A percentile compares a stretch with the other conserved stretches of the same genome.
Conservation (phyloP, 108 stramenopile genomes). For the Cyclotella distinguenda region DNA sequence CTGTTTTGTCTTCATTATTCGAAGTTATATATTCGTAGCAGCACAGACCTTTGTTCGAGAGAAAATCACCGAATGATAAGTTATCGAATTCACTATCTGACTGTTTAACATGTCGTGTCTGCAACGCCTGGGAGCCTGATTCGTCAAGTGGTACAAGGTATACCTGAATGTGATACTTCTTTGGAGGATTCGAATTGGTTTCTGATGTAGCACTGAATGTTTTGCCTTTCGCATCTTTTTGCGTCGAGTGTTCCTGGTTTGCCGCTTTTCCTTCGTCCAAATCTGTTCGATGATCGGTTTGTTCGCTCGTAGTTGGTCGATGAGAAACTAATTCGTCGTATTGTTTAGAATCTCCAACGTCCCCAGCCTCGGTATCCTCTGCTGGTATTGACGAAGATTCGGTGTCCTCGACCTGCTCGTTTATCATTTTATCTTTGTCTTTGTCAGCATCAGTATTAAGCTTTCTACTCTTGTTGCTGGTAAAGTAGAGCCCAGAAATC, state of each 20-base stretch:
- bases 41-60: slow-evolving; percentile 10
- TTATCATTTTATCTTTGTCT: background rate
- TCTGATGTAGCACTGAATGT: background rate
- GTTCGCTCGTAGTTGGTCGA: too few relatives aligned
- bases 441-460: background rate
- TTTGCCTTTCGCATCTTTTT: background rate
- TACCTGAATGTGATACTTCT: slow-evolving; percentile 19
- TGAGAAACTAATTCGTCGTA: background rate
- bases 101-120: background rate
- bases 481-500: slow-evolving; percentile 18
- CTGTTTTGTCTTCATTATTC: background rate
- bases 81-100: background rate
- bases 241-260: background rate
- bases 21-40: slow-evolving; percentile 6
- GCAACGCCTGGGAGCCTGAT: background rate
- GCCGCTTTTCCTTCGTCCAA: background rate
- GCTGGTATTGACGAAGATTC: too few relatives aligned
- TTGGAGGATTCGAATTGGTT: background rate
- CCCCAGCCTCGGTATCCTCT: background rate
- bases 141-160: slow-evolving; percentile 31
- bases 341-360: background rate
- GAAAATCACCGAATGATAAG: slow-evolving; percentile 1
- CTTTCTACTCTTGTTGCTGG: background rate
- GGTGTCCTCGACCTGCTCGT: too few relatives aligned
- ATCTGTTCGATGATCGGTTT: too few relatives aligned